Evolutionary conservation across 2,329 filamentous ascomycete genomes (phyloP).

Genomic region (Nannizziopsis barbatae): DNA sequence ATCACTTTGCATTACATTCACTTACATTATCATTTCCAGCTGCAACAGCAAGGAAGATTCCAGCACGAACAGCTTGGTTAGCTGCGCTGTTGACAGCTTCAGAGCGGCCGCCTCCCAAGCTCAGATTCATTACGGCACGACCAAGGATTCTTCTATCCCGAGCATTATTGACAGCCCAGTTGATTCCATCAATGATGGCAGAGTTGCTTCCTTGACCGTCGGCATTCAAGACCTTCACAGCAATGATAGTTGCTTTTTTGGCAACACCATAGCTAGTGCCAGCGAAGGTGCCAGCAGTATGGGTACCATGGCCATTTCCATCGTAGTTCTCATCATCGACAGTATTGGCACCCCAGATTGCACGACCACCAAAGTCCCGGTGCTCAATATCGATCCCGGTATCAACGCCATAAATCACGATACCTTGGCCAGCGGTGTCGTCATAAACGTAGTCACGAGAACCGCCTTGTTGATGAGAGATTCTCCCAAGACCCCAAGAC

Average conservation of each 20-base stretch:
- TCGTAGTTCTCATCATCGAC: constrained; percentile 17
- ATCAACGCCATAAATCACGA: constrained; percentile 31
- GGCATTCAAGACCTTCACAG: constrained; percentile 41
- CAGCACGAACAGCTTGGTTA: constrained; percentile 26
- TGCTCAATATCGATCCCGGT: constrained; percentile 30
- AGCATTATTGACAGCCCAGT: constrained; percentile 29
- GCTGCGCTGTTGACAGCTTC: constrained; percentile 32
- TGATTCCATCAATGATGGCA: constrained; percentile 42
- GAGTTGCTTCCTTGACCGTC: constrained; percentile 37
- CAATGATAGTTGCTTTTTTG: constrained; percentile 30
- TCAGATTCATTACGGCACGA: constrained; percentile 29
- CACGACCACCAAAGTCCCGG: constrained; percentile 29
- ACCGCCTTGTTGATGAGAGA: constrained; percentile 22
- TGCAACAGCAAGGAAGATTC: constrained; percentile 34
- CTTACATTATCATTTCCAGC: constrained; percentile 31
- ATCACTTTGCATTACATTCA: not conserved
- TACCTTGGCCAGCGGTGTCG: constrained; percentile 25
- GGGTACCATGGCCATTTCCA: constrained; percentile 31
- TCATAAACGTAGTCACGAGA: constrained; percentile 29
- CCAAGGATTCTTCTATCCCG: constrained; percentile 21
- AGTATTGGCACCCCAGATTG: constrained; percentile 27
- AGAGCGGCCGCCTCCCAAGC: constrained; percentile 28
- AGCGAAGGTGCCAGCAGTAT: constrained; percentile 31
- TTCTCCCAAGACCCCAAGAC: constrained; percentile 29
- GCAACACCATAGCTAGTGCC: constrained; percentile 30